A percentile compares a stretch with the other conserved stretches of the same genome.
Conservation (phyloP, 192 early-diverging fungal genomes). For the Linnemannia zychae region DNA sequence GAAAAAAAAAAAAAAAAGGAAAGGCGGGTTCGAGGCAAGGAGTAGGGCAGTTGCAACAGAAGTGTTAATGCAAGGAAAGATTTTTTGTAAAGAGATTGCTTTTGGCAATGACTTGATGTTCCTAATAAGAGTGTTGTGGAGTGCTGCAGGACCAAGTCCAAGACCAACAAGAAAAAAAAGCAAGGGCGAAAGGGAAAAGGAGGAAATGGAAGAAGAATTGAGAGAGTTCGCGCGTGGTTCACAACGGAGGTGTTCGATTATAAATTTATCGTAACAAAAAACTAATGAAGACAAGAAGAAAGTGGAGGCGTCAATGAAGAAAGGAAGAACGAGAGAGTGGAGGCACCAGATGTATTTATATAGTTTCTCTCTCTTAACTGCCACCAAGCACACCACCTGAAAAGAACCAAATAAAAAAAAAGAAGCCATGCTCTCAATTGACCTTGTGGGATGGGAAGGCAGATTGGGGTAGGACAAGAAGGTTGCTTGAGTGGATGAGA, state of each 20-base stretch:
- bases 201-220: slow-evolving; percentile 6
- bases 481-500: not conserved
- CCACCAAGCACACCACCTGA: not conserved
- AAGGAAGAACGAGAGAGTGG: not conserved
- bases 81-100: not conserved
- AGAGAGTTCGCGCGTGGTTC: slow-evolving; percentile 3
- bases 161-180: not conserved
- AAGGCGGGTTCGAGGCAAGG: not conserved
- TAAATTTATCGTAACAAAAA: not conserved
- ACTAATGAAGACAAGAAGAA: not conserved
- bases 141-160: slow-evolving; percentile 15
- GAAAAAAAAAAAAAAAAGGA: not conserved
- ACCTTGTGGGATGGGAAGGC: not conserved
- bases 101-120: not conserved
- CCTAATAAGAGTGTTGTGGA: not conserved
- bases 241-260: not conserved
- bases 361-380: not conserved
- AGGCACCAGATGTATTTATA: not conserved
- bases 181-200: not conserved
- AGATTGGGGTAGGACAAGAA: slow-evolving; percentile 1
- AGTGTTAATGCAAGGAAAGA: slow-evolving; percentile 7
- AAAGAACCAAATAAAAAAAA: not conserved
- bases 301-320: not conserved
- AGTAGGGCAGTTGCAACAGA: slow-evolving; percentile 4
- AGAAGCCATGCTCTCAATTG: not conserved